phyloP scores from a whole-genome alignment of 31 red algal species.

The Porphyra umbilicalis region DNA sequence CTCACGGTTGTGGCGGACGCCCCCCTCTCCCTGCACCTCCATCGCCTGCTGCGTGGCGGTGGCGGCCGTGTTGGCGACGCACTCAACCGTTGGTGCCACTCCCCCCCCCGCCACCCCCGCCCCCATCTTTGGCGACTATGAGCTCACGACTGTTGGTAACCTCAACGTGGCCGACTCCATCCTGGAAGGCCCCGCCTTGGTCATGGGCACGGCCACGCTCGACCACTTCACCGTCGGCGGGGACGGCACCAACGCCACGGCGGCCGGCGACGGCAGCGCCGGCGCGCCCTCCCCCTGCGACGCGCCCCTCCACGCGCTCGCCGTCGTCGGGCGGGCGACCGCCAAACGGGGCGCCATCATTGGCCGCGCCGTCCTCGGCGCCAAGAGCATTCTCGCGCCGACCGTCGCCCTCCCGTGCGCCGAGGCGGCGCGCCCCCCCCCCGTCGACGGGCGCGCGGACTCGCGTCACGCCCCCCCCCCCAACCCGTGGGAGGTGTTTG shows the following conservation, averaged over 20 bases:
- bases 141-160: not conserved
- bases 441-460: not conserved
- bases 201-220: not conserved
- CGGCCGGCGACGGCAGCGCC: not conserved
- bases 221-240: not conserved
- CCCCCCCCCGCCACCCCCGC: no score
- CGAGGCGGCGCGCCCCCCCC: not conserved
- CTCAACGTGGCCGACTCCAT: not conserved
- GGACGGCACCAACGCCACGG: not conserved
- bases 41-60: no score
- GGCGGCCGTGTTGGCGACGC: no score
- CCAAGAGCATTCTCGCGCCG: not conserved
- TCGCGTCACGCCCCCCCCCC: no score
- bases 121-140: not conserved
- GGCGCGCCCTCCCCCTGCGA: no score
- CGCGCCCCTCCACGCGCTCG: not conserved
- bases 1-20: no score
- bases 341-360: not conserved
- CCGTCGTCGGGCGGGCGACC: not conserved
- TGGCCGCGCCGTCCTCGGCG: not conserved
- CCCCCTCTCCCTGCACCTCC: no score
- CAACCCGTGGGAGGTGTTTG: not conserved
- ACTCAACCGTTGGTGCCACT: no score
- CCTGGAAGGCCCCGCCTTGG: not conserved
- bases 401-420: not conserved